Conservation (phyloP, 805 yeast species). For the Blastobotrys muscicola region DNA sequence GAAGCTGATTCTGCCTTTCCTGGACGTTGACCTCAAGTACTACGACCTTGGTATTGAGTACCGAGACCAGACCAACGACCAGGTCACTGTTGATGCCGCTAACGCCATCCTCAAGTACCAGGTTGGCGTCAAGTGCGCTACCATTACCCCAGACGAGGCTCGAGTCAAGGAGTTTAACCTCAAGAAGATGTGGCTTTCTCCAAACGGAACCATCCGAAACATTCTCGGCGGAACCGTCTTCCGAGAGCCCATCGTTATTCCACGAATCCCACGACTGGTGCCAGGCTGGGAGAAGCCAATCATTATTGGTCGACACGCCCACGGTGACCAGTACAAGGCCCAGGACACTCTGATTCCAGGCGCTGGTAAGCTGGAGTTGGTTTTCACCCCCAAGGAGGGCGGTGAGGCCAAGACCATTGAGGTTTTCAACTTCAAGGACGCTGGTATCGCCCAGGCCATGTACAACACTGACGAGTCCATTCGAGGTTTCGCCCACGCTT, state of each 20-base stretch:
- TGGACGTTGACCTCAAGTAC: slow-evolving; percentile 82
- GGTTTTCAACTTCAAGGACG: slow-evolving; percentile 58
- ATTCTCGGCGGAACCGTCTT: slow-evolving; percentile 94
- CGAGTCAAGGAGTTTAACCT: slow-evolving; percentile 84
- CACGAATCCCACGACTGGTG: slow-evolving; percentile 76
- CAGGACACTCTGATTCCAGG: slow-evolving; percentile 73
- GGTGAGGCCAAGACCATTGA: slow-evolving; percentile 44
- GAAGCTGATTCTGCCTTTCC: slow-evolving; percentile 72
- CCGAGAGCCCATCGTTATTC: slow-evolving; percentile 92
- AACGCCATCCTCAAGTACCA: slow-evolving; percentile 79
- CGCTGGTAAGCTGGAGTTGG: slow-evolving; percentile 71
- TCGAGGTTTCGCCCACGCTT: slow-evolving; percentile 82
- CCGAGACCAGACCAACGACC: slow-evolving; percentile 81
- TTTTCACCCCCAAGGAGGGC: slow-evolving; percentile 63
- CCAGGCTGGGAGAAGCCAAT: slow-evolving; percentile 94
- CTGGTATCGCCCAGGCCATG: slow-evolving; percentile 82
- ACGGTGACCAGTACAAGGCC: slow-evolving; percentile 94
- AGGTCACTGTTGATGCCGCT: slow-evolving; percentile 85
- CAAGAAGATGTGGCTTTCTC: slow-evolving; percentile 96
- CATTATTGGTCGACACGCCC: slow-evolving; percentile 95
- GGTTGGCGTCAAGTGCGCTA: slow-evolving; percentile 95
- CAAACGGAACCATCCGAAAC: slow-evolving; percentile 95
- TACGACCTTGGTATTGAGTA: slow-evolving; percentile 82
- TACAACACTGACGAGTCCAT: slow-evolving; percentile 93
- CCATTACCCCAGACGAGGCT: slow-evolving; percentile 91